phyloP scores from a whole-genome alignment of 73 alveolate species.

The Stentor coeruleus region DNA sequence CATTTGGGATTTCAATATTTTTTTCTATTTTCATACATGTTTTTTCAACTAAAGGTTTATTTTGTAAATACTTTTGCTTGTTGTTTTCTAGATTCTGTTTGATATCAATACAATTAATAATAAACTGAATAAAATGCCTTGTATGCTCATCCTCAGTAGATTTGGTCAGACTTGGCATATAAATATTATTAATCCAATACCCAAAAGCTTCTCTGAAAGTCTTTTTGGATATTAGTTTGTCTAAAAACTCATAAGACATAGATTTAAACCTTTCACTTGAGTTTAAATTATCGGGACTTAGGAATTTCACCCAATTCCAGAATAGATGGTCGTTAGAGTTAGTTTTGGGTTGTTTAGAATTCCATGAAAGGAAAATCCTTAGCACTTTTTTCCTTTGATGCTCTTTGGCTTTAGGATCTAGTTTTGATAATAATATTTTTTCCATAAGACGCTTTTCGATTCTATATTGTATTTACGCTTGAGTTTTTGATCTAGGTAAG shows the following conservation, averaged over 20 bases:
- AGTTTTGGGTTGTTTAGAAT: background rate
- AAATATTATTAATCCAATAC: background rate
- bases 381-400: constrained; percentile 21
- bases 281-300: constrained; percentile 11
- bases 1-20: background rate
- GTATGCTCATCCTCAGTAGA: constrained; percentile 13
- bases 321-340: background rate
- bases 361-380: constrained; percentile 19
- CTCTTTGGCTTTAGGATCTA: constrained; percentile 17
- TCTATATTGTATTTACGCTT: background rate
- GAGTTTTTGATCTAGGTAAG: constrained; percentile 9
- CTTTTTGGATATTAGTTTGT: background rate
- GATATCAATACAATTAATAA: background rate
- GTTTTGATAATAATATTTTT: constrained; percentile 2
- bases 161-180: background rate
- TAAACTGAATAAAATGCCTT: background rate
- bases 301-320: constrained; percentile 10
- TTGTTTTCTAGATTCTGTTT: background rate
- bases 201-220: background rate
- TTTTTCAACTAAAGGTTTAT: background rate
- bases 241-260: constrained; percentile 25
- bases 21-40: no score
- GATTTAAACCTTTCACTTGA: constrained; percentile 7
- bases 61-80: background rate
- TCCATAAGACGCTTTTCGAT: constrained; percentile 17